Base-by-base conservation (phyloP, 2,329 filamentous ascomycete species). In the Pseudogymnoascus sp. region DNA sequence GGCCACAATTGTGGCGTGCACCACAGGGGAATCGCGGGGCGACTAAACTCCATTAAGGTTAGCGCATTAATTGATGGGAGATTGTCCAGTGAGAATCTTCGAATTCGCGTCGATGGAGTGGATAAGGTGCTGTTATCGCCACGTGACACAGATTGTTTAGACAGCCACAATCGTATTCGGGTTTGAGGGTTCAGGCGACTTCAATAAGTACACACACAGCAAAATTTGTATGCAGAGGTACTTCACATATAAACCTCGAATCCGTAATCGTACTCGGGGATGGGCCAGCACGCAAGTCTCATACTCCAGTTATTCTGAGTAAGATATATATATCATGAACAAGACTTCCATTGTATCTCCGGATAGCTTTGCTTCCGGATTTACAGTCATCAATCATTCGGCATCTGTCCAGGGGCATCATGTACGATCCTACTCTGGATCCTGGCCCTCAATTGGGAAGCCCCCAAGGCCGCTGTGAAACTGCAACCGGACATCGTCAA, bases 181-280 rank as follows among this genome's bases (percentile, higher is more conserved):
- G 43, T 50, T 50, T 3, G 43, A n/a, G 25, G 22, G 22, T 30
- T 1, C 43, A 30, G 25, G 8, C 41, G 6, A 30, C 7, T 16
- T 2, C 3, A n/a, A 4, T 12, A 18, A 11, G 43, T 50, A 50
- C 9, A 16, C 43, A 16, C 25, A 50, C 43, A 30, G 25, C 43
- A 18, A 16, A 50, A 11, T 18, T 12, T 50, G n/a, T 50, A 50
- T 30, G n/a, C 3, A 50, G n/a, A 50, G 43, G 4, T 50, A 50
- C 43, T 18, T 50, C 43, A n/a, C 43, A 30, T 50, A 50, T 50
- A n/a, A 50, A n/a, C 20, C 43, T 50, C 43, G 25, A 50, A 50
- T 50, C 43, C 43, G 43, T 30, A 50, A 50, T 50, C 43, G 43
- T 50, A 50, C 43, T 50, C 43, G 43, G 22, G 22, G 43, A 30